phyloP scores from a whole-genome alignment of 2,329 filamentous ascomycete genomes.

The Cladosporium halotolerans region DNA sequence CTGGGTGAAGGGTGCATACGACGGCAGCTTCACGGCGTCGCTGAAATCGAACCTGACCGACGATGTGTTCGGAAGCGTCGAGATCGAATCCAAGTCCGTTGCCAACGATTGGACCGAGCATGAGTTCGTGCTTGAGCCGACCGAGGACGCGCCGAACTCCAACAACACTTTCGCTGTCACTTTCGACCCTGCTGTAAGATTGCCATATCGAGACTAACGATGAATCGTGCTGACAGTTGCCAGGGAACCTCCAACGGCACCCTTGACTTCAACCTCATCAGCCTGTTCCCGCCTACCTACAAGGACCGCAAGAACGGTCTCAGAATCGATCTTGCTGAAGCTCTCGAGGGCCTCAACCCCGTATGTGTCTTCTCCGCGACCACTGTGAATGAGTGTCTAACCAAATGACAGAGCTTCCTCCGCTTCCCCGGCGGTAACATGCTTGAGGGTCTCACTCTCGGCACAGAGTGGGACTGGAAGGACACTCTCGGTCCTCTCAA shows the following conservation, averaged over 20 bases:
- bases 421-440: constrained; percentile 50
- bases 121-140: constrained; percentile 36
- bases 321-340: constrained; percentile 45
- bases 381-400: neutral
- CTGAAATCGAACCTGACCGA: constrained; percentile 36
- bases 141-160: constrained; percentile 38
- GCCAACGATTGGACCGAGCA: constrained; percentile 29
- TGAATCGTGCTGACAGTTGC: neutral
- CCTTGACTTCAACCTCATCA: constrained; percentile 48
- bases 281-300: constrained; percentile 50
- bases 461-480: constrained; percentile 44
- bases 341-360: constrained; percentile 37
- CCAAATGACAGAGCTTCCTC: constrained; percentile 22
- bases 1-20: constrained; percentile 37
- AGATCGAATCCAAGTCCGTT: constrained; percentile 24
- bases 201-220: neutral
- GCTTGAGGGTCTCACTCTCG: constrained; percentile 34
- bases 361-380: constrained; percentile 27
- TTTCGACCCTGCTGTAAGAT: constrained; percentile 37
- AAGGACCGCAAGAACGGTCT: constrained; percentile 48
- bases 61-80: constrained; percentile 36
- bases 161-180: constrained; percentile 50
- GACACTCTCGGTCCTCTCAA: constrained; percentile 45
- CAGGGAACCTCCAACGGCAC: constrained; percentile 32
- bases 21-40: constrained; percentile 35